Percentiles rank a stretch among this genome's conserved stretches.
Conservation (phyloP, 208 protist species). For the Angomonas ambiguus region DNA sequence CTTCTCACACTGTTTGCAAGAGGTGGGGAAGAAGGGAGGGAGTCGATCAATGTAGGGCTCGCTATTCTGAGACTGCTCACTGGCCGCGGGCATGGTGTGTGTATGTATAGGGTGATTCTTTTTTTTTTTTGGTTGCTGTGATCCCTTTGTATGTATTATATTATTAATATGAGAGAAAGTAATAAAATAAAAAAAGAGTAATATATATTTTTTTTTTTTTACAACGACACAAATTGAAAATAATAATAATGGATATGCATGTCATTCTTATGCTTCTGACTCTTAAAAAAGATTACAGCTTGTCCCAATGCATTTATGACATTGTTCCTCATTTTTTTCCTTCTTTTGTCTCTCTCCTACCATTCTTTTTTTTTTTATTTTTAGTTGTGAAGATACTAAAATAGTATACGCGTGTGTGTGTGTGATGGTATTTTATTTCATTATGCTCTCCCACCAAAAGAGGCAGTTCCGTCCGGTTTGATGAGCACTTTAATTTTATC, state of each 20-base stretch:
- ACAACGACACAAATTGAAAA: too few species aligned
- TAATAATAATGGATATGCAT: too few species aligned
- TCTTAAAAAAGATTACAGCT: too few species aligned
- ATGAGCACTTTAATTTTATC: constrained; percentile 85
- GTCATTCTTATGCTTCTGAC: too few species aligned
- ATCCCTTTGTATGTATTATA: too few species aligned
- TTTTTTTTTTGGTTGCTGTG: constrained; percentile 16
- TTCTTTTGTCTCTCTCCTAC: neutral
- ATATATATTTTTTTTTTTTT: too few species aligned
- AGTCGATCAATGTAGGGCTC: constrained; percentile 30
- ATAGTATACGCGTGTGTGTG: too few species aligned
- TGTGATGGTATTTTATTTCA: too few species aligned
- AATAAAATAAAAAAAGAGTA: neutral
- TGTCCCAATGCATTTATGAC: neutral
- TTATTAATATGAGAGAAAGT: too few species aligned
- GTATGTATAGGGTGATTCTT: neutral
- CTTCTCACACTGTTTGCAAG: constrained; percentile 37
- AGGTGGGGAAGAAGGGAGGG: constrained; percentile 73
- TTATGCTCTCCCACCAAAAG: constrained; percentile 75
- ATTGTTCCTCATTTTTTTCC: neutral
- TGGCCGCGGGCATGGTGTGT: neutral
- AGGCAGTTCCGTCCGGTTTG: constrained; percentile 78
- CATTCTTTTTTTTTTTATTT: neutral
- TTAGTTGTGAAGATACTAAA: too few species aligned
- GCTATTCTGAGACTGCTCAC: constrained; percentile 11